Evolutionary conservation across 805 yeast species (phyloP), one percentile per base, ranked within the genome.

Genomic region (Alloascoidea hylecoeti): DNA sequence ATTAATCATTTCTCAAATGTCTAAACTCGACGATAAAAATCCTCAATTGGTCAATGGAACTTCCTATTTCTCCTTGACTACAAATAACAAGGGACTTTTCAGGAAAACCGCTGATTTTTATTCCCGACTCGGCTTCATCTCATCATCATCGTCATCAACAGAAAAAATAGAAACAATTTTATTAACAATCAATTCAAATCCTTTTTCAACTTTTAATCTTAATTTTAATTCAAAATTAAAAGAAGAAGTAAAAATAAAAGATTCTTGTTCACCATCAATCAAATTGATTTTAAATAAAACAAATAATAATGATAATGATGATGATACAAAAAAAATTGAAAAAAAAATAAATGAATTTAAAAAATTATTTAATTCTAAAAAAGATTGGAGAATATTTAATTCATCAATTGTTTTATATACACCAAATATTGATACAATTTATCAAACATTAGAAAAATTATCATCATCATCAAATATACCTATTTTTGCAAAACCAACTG

Each of bases 401-500:
- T 50, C 68, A 12, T 60, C 66, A 16, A 49, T 65, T 39, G 64
- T 70, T n/a, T 63, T 78, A 47, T 61, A 65, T 36, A 61, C 68
- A 12, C 42, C 56, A 12, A 57, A 68, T 40, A 48, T 74, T 30
- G 58, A 44, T 34, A 36, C n/a, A n/a, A n/a, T 23, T 23, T 16
- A 35, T 13, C 34, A 35, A 1, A 34, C 33, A 18, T 33, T 46
- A 17, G 16, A 17, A 4, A 9, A n/a, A 9, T 9, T n/a, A 9
- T 23, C 30, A 23, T 23, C 30, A 9, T 9, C n/a, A n/a, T n/a
- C n/a, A n/a, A n/a, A n/a, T n/a, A n/a, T n/a, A n/a, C 56, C 45
- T 46, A 52, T 35, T 42, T 88, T 78, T 55, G 64, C 72, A 16
- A 63, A 68, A 47, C 96, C 97, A 3, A 75, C 78, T 40, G 81